These are phyloP conservation scores for Poa annua DNA, from an alignment of 176 grass and related monocot genomes.

Conservation along the genomic window DNA sequence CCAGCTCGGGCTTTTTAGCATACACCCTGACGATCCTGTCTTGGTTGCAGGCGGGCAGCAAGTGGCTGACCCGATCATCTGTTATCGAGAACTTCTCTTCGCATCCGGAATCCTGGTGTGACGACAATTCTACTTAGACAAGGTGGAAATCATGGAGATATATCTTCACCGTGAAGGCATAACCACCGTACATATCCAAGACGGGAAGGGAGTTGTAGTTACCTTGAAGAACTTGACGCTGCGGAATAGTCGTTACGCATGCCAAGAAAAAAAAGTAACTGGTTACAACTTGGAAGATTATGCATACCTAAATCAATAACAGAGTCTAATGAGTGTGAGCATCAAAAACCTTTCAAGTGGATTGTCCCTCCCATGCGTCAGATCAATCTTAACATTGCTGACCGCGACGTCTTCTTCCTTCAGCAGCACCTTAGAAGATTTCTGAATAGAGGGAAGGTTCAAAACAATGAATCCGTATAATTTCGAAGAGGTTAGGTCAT, in stretches of 20 bases:
- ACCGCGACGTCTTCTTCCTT: conserved; percentile 87
- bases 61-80: conserved; percentile 85
- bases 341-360: conserved; percentile 76
- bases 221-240: conserved; percentile 99
- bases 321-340: not conserved
- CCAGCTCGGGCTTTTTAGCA: conserved; percentile 82
- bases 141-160: not conserved
- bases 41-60: conserved; percentile 67
- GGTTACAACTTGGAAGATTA: conserved; percentile 35
- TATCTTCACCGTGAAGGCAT: not conserved
- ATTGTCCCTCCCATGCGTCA: conserved; percentile 86
- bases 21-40: conserved; percentile 90
- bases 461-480: not conserved
- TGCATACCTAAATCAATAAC: conserved; percentile 14
- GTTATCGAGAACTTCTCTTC: conserved; percentile 77
- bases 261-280: conserved; percentile 40
- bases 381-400: conserved; percentile 95
- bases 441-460: conserved; percentile 47
- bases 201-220: conserved; percentile 16
- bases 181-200: not conserved
- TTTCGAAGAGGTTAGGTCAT: not conserved
- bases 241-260: conserved; percentile 11
- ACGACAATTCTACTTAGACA: conserved; percentile 15
- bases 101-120: conserved; percentile 64
- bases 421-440: conserved; percentile 55